Evolutionary conservation across 345 rosid genomes (phyloP).

Genomic region (Lepidium africanum): DNA sequence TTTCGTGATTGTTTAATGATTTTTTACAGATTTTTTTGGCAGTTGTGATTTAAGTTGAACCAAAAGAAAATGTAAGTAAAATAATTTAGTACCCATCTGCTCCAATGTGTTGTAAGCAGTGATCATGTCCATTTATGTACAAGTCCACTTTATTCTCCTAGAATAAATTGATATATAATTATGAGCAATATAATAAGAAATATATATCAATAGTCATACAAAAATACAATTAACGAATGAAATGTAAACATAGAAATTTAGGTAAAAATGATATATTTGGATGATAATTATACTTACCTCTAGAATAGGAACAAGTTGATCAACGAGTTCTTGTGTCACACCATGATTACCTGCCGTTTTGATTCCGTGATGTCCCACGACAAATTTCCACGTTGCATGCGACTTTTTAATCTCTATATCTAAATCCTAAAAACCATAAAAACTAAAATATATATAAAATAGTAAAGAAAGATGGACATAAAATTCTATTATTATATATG

Average conservation of each 20-base stretch:
- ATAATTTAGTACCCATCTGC: slow-evolving; percentile 21
- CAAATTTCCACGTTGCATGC: slow-evolving; percentile 52
- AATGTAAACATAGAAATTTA: no score
- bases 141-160: slow-evolving; percentile 44
- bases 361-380: slow-evolving; percentile 56
- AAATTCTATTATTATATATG: not conserved
- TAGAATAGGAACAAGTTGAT: slow-evolving; percentile 44
- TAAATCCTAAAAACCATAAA: slow-evolving; percentile 27
- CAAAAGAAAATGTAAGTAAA: not conserved
- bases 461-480: not conserved
- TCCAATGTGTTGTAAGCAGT: slow-evolving; percentile 50
- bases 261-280: not conserved
- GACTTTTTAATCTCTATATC: slow-evolving; percentile 38
- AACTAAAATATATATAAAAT: not conserved
- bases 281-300: slow-evolving; percentile 33
- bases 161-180: not conserved
- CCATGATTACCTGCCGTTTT: slow-evolving; percentile 56
- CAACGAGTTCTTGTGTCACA: slow-evolving; percentile 42
- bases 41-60: not conserved
- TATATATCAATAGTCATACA: not conserved
- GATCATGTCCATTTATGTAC: slow-evolving; percentile 61
- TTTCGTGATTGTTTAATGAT: no score
- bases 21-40: no score
- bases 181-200: not conserved
- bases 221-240: not conserved